These are phyloP conservation scores for Fomitopsis palustris DNA, from an alignment of 1,284 basidiomycete species.

Conservation along the genomic window DNA sequence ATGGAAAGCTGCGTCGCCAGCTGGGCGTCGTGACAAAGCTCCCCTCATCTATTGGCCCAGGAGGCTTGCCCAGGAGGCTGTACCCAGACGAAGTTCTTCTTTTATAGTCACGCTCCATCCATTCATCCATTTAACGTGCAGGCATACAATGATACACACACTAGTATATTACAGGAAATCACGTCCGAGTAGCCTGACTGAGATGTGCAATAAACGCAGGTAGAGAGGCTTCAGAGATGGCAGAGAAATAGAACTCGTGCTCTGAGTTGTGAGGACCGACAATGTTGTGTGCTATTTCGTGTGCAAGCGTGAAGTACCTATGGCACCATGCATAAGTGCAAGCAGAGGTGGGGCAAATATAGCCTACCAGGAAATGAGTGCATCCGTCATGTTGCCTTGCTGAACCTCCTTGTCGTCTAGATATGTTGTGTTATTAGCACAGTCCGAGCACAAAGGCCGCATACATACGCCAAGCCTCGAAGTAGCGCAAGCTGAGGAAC, in stretches of 20 bases:
- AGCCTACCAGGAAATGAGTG: slow-evolving; percentile 75
- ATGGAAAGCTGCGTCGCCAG: no score
- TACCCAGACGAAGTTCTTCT: no score
- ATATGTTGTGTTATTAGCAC: background rate
- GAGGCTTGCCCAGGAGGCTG: no score
- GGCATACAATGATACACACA: background rate
- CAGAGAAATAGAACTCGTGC: slow-evolving; percentile 93
- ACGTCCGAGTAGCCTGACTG: slow-evolving; percentile 1
- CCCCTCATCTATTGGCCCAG: no score
- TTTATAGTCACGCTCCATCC: no score
- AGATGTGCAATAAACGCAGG: slow-evolving; percentile 16
- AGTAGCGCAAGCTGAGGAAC: slow-evolving; percentile 89
- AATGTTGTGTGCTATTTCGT: slow-evolving; percentile 88
- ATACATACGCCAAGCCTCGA: slow-evolving; percentile 83
- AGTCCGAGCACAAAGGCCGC: background rate
- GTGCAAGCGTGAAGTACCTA: slow-evolving; percentile 90
- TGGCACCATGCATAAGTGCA: background rate
- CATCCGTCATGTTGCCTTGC: slow-evolving; percentile 55
- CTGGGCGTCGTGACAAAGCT: no score
- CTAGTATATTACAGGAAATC: background rate
- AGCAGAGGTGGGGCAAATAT: background rate
- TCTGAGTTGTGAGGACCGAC: slow-evolving; percentile 78
- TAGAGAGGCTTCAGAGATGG: slow-evolving; percentile 66
- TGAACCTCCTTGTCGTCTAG: slow-evolving; percentile 71
- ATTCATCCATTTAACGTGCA: no score